These are phyloP conservation scores for Umbelopsis sp. DNA, from an alignment of 192 early-diverging fungal species.

Conservation along the genomic window DNA sequence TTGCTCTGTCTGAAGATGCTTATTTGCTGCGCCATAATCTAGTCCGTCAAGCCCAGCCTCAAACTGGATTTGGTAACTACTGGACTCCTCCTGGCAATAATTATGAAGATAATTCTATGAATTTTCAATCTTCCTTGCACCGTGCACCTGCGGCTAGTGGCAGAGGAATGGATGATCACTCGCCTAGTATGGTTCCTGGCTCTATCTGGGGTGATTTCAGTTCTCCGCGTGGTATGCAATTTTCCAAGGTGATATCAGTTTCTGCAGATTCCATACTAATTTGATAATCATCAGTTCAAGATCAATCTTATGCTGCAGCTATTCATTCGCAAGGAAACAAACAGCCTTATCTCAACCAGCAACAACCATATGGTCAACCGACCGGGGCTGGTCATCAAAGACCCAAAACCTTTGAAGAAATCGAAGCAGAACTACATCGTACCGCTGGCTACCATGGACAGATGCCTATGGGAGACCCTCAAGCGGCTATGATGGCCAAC, in stretches of 20 bases:
- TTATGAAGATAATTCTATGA: not conserved
- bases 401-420: slow-evolving; percentile 52
- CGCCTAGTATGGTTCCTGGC: slow-evolving; percentile 20
- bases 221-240: slow-evolving; percentile 1
- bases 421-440: slow-evolving; percentile 56
- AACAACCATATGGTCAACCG: slow-evolving; percentile 16
- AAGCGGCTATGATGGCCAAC: slow-evolving; percentile 8
- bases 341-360: slow-evolving; percentile 27
- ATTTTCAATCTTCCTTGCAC: not conserved
- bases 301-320: slow-evolving; percentile 5
- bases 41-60: not conserved
- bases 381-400: slow-evolving; percentile 30
- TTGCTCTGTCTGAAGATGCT: no score
- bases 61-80: not conserved
- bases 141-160: not conserved
- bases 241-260: not conserved
- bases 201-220: slow-evolving; percentile 39
- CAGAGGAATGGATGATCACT: slow-evolving; percentile 3
- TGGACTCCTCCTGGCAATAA: not conserved
- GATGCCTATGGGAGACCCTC: not conserved
- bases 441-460: slow-evolving; percentile 35
- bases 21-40: no score
- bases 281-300: not conserved
- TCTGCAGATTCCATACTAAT: not conserved
- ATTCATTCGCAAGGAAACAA: slow-evolving; percentile 3